Percentiles rank a stretch among this genome's conserved stretches.
Conservation (phyloP, 306 rosid genomes). For the Calophaca sinica region DNA sequence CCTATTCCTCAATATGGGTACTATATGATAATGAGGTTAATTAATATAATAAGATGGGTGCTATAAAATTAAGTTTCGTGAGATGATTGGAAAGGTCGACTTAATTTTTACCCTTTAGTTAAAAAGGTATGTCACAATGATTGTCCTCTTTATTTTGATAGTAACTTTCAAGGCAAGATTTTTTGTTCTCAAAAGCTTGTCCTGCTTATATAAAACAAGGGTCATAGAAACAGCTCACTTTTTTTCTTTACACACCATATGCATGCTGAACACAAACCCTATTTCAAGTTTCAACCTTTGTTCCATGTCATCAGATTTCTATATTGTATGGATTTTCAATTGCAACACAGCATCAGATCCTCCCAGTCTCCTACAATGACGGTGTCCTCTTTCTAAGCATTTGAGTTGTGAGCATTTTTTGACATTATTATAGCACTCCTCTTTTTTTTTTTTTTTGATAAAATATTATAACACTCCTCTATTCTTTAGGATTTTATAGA, state of each 20-base stretch:
- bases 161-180: constrained; percentile 55
- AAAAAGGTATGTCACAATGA: constrained; percentile 44
- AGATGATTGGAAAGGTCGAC: constrained; percentile 29
- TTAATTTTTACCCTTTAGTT: constrained; percentile 33
- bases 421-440: background rate
- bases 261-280: constrained; percentile 10
- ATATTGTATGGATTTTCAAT: constrained; percentile 29
- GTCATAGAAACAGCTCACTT: constrained; percentile 8
- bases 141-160: constrained; percentile 41
- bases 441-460: background rate
- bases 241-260: constrained; percentile 31
- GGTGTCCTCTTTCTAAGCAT: constrained; percentile 9
- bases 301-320: constrained; percentile 27
- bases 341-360: constrained; percentile 13
- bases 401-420: constrained; percentile 2
- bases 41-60: constrained; percentile 29
- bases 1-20: constrained; percentile 21
- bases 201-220: constrained; percentile 26
- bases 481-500: background rate
- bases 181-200: constrained; percentile 36
- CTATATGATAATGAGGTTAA: constrained; percentile 4
- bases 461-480: background rate
- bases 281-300: constrained; percentile 12
- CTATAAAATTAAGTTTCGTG: constrained; percentile 17
- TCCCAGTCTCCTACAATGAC: background rate